Conservation (phyloP, 768 basidiomycete species). For the Russula ochroleuca region DNA sequence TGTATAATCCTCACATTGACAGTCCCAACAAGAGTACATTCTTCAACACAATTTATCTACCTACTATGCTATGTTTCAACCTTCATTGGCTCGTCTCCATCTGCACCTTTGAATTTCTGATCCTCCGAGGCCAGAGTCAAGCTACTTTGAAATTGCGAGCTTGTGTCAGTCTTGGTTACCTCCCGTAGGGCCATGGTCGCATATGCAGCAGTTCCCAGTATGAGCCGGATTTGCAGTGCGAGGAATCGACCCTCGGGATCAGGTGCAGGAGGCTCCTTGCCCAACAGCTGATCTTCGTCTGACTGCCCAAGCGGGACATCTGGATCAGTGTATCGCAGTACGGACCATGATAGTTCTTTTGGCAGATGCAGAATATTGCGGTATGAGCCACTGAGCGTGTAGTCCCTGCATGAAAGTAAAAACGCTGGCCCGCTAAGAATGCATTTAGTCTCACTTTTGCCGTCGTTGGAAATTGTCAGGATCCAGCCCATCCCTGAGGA, state of each 20-base stretch:
- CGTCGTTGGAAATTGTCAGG: constrained; percentile 84
- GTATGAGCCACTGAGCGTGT: constrained; percentile 89
- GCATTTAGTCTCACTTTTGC: constrained; percentile 61
- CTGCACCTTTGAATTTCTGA: constrained; percentile 69
- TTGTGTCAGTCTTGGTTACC: constrained; percentile 93
- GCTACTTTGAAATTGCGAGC: constrained; percentile 81
- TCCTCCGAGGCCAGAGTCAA: constrained; percentile 77
- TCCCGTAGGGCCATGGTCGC: constrained; percentile 98
- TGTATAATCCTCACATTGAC: neutral
- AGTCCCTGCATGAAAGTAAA: constrained; percentile 57
- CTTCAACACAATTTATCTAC: neutral
- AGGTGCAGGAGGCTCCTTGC: constrained; percentile 65
- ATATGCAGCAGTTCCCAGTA: constrained; percentile 88
- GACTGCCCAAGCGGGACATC: constrained; percentile 89
- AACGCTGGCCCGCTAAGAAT: neutral
- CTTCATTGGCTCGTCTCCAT: constrained; percentile 30
- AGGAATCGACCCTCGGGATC: constrained; percentile 75
- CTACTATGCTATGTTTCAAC: neutral
- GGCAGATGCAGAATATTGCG: constrained; percentile 88
- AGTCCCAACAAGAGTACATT: neutral
- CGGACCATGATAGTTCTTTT: constrained; percentile 72
- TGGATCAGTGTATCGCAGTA: constrained; percentile 87
- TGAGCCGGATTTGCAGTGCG: constrained; percentile 80
- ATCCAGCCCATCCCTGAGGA: constrained; percentile 83
- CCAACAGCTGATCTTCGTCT: constrained; percentile 89